Conservation (phyloP, 352 stramenopile genomes). For the Elongisporangium prolatum region DNA sequence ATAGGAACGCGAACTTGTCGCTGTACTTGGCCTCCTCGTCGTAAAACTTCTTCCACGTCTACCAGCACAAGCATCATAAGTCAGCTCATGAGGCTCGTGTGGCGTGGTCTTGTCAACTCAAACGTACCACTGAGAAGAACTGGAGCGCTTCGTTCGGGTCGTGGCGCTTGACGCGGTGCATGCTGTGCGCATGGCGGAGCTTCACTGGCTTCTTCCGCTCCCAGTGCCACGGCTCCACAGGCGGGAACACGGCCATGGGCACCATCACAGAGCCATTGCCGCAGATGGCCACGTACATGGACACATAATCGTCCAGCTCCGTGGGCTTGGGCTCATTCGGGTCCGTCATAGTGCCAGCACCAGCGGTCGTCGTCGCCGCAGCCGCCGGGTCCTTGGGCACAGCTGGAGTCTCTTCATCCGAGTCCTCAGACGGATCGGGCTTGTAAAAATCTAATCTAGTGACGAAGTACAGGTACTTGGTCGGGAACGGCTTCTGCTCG, state of each 20-base stretch:
- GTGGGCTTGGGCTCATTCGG: slow-evolving; percentile 3
- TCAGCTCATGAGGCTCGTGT: background rate
- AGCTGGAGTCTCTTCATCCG: slow-evolving; percentile 19
- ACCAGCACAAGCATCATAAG: background rate
- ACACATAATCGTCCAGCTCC: slow-evolving; percentile 60
- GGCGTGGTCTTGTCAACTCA: background rate
- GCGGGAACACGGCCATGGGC: slow-evolving; percentile 81
- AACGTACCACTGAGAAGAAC: slow-evolving; percentile 73
- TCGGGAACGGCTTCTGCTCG: slow-evolving; percentile 72
- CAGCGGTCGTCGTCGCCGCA: slow-evolving; percentile 1
- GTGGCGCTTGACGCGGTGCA: slow-evolving; percentile 67
- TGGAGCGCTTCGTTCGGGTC: slow-evolving; percentile 73
- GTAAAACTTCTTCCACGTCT: slow-evolving; percentile 88
- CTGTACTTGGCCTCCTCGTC: slow-evolving; percentile 85
- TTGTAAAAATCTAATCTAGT: slow-evolving; percentile 77
- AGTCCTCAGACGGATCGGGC: slow-evolving; percentile 37
- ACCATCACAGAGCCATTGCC: slow-evolving; percentile 85
- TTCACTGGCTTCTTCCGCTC: slow-evolving; percentile 84
- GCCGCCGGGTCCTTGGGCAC: slow-evolving; percentile 8
- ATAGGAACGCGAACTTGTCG: slow-evolving; percentile 78
- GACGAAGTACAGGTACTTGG: slow-evolving; percentile 85
- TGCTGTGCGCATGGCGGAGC: slow-evolving; percentile 72
- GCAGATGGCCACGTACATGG: slow-evolving; percentile 83
- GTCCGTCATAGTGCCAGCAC: slow-evolving; percentile 10
- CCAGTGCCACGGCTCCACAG: slow-evolving; percentile 76